A percentile compares a stretch with the other conserved stretches of the same genome.
phyloP scores from a whole-genome alignment of 2,329 filamentous ascomycete species.

The Botryosphaeria dothidea region DNA sequence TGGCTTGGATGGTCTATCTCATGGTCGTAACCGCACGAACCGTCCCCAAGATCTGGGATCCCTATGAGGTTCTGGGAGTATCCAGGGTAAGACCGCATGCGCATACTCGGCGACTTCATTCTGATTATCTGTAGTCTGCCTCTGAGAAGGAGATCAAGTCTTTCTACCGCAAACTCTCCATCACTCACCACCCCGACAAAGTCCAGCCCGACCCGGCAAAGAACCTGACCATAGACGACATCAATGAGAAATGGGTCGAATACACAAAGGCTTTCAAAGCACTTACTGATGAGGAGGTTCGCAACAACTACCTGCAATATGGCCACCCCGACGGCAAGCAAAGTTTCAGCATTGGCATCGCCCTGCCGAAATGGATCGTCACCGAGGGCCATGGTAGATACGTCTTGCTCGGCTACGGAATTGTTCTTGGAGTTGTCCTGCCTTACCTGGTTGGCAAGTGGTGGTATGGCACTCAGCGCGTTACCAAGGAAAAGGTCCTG shows the following conservation, averaged over 20 bases:
- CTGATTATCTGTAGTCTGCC: slow-evolving; percentile 59
- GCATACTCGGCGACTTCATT: slow-evolving; percentile 25
- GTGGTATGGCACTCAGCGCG: slow-evolving; percentile 96
- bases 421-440: slow-evolving; percentile 83
- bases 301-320: slow-evolving; percentile 95
- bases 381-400: slow-evolving; percentile 95
- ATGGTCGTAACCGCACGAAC: slow-evolving; percentile 76
- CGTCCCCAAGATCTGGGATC: slow-evolving; percentile 84
- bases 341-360: slow-evolving; percentile 96
- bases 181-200: slow-evolving; percentile 93
- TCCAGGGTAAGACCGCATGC: slow-evolving; percentile 62
- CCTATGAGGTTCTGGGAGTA: slow-evolving; percentile 90
- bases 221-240: slow-evolving; percentile 82
- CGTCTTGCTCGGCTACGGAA: slow-evolving; percentile 84
- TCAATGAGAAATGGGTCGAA: slow-evolving; percentile 90
- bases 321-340: slow-evolving; percentile 98
- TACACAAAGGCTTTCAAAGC: slow-evolving; percentile 98
- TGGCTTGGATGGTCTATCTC: slow-evolving; percentile 89
- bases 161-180: slow-evolving; percentile 82
- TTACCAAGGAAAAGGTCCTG: slow-evolving; percentile 90
- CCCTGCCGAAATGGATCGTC: slow-evolving; percentile 88
- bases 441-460: slow-evolving; percentile 93
- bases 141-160: slow-evolving; percentile 90
- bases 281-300: slow-evolving; percentile 93
- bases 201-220: slow-evolving; percentile 76